Conservation (phyloP, 371 early-diverging fungal genomes). For the Chytridiales sp. region DNA sequence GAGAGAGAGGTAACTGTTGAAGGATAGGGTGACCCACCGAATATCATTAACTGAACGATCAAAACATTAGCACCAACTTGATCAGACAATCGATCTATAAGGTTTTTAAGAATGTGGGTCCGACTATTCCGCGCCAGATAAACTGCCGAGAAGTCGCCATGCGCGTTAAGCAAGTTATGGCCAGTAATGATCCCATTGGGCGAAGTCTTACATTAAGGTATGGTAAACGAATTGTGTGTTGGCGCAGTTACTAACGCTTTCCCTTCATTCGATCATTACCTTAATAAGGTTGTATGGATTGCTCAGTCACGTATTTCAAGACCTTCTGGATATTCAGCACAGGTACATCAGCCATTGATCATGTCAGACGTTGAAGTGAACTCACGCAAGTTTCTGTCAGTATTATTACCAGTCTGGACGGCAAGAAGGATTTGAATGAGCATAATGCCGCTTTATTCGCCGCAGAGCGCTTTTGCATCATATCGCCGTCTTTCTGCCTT, state of each 20-base stretch:
- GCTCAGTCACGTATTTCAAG: conserved; percentile 7
- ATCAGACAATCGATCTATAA: background rate
- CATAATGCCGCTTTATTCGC: conserved; percentile 21
- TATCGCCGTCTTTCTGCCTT: conserved; percentile 11
- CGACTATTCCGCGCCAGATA: background rate
- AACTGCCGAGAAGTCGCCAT: conserved; percentile 7
- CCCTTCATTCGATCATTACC: background rate
- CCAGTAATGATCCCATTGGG: conserved; percentile 25
- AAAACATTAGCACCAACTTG: background rate
- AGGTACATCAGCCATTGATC: conserved; percentile 1
- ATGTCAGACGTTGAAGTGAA: background rate
- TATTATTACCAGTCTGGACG: conserved; percentile 17
- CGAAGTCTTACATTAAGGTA: conserved; percentile 24
- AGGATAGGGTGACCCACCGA: background rate
- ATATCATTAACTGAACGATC: background rate
- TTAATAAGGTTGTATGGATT: conserved; percentile 15
- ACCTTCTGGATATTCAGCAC: conserved; percentile 24
- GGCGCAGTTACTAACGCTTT: background rate
- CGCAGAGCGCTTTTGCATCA: conserved; percentile 9
- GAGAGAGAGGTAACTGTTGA: conserved; percentile 7
- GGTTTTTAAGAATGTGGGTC: conserved; percentile 11
- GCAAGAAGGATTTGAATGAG: conserved; percentile 15
- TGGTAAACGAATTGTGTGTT: background rate
- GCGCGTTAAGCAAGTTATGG: conserved; percentile 19
- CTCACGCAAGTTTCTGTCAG: background rate